Conservation (phyloP, 1,139 yeast genomes). For the Geotrichum restrictum region DNA sequence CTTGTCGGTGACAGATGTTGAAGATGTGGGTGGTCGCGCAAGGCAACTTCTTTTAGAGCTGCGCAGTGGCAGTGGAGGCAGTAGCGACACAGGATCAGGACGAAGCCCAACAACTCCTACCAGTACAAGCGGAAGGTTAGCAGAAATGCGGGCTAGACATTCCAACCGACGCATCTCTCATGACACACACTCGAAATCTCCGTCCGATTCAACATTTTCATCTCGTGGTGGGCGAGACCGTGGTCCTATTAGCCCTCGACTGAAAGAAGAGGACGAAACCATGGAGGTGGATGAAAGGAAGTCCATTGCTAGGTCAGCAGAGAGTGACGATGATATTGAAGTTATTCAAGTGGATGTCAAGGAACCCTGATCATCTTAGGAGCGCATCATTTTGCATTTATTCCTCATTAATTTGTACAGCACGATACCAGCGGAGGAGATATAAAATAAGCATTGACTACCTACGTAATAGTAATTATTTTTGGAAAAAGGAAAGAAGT, state of each 20-base stretch:
- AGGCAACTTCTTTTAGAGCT: constrained; percentile 56
- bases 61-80: constrained; percentile 40
- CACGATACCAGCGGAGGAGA: too few species aligned
- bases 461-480: too few species aligned
- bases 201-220: background rate
- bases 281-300: background rate
- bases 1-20: constrained; percentile 43
- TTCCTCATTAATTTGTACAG: background rate
- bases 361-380: background rate
- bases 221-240: background rate
- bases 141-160: constrained; percentile 23
- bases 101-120: constrained; percentile 4
- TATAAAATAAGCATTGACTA: background rate
- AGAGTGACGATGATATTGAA: constrained; percentile 9
- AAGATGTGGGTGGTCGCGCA: constrained; percentile 57
- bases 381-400: background rate
- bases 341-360: constrained; percentile 6
- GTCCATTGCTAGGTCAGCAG: background rate
- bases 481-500: too few species aligned
- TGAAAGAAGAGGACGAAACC: constrained; percentile 4
- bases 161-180: constrained; percentile 13
- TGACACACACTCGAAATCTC: constrained; percentile 6
- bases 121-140: constrained; percentile 14
- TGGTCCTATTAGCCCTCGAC: background rate
- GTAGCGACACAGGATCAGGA: background rate